Conservation (phyloP, 75 land plant genomes). For the Azolla pinnata region DNA sequence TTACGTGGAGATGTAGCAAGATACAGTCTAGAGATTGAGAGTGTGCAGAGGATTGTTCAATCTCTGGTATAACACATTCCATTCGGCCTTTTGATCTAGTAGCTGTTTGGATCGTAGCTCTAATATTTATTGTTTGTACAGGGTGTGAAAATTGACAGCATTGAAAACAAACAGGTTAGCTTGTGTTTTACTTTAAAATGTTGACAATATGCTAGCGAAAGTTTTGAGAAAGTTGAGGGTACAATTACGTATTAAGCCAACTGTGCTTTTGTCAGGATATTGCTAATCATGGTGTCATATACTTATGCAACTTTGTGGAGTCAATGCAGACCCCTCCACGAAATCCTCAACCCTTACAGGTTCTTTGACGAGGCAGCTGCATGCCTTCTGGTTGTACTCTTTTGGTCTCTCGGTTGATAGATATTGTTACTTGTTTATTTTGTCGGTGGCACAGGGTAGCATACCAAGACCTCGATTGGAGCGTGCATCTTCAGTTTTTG, state of each 20-base stretch:
- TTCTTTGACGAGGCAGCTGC: not conserved
- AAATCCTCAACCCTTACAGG: not conserved
- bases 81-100: not conserved
- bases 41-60: constrained; percentile 44
- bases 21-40: constrained; percentile 27
- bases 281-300: constrained; percentile 2
- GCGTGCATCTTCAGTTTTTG: not conserved
- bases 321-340: not conserved
- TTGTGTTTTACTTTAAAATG: not conserved
- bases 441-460: not conserved
- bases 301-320: constrained; percentile 7
- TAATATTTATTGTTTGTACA: not conserved
- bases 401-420: not conserved
- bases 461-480: constrained; percentile 1
- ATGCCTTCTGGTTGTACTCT: not conserved
- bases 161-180: constrained; percentile 6
- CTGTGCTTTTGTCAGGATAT: constrained; percentile 4
- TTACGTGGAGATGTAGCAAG: constrained; percentile 27
- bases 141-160: constrained; percentile 5
- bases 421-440: not conserved
- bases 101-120: not conserved
- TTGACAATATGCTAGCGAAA: too few species aligned
- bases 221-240: not conserved
- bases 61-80: constrained; percentile 22
- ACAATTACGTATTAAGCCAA: not conserved